Evolutionary conservation across 108 stramenopile species (phyloP), one percentile per base, ranked within the genome.

Genomic region (Hondaea fermentalgiana): DNA sequence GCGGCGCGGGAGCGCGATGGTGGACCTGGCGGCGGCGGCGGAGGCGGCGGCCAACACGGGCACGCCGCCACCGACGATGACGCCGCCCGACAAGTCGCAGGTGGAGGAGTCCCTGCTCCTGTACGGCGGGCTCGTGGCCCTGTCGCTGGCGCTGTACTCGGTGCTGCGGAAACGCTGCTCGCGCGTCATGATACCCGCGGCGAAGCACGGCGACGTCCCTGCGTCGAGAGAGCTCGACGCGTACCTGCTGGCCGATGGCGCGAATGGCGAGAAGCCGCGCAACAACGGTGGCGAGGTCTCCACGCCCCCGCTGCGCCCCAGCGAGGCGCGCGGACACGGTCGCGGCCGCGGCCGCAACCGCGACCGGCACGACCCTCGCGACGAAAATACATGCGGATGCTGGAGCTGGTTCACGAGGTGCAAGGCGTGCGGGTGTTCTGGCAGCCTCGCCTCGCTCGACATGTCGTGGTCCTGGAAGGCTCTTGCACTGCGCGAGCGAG

Each of bases 401-500:
- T 42, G 64, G 4, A 42, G 42, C 8, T 42, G 64, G 64, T 17
- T 42, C 5, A 16, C 64, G 42, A 10, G 14, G 25, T 42, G 64
- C 64, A 69, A 17, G 4, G 17, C 14, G 10, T 69, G 64, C 42
- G 42, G 64, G 21, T 23, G 42, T 10, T 69, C 21, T 23, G 64
- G 42, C 3, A 69, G 64, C 42, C 35, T 69, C 64, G 42, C 35
- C 14, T 69, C 64, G 8, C 64, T 83, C 17, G 76, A 83, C 76
- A 43, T 83, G 19, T 83, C 76, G 6, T 83, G 76, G 76, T 83
- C 76, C 16, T 83, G 76, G 76, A 83, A 83, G 51, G 76, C 76
- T 6, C 51, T 83, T 12, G 76, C 76, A 3, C 76, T 83, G 76
- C 49, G 76, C 45, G 76, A 83, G 28, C 45, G 23, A 6, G 76